Evolutionary conservation across 257 asterid species (phyloP), one percentile per base, ranked within the genome.

Genomic region (Scutellaria barbata): DNA sequence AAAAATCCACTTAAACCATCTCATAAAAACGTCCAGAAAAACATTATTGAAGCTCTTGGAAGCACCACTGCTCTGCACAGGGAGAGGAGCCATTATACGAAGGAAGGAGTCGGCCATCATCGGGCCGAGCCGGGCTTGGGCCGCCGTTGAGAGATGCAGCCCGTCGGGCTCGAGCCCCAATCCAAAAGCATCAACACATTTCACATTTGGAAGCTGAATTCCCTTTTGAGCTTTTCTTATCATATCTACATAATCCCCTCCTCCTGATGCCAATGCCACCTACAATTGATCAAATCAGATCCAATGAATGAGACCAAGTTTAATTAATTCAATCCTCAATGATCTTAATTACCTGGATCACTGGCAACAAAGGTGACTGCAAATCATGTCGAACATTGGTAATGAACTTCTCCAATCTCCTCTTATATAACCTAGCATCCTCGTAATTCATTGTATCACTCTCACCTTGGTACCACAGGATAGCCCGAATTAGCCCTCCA

Each of bases 381-480:
- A 85, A 63, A 68, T 85, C 89, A 7, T 75, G 60, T 25, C 91
- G 83, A 2, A 90, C 62, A 3, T 90, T 80, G 0, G 25, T 30
- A 6, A 90, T 8, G 1, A 90, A 80, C 47, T 42, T 55, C 18
- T 85, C 71, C 42, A 88, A 45, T 16, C 83, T 77, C 14, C 17
- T n/a, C 68, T 77, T 82, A 40, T 86, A 88, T 2, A 67, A 14
- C 18, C 20, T 54, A 0, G 88, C 89, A 46, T 84, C 82, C n/a
- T 63, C 74, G 0, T 18, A 16, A 5, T 3, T 37, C 0, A 0
- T 35, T 0, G 90, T 77, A 43, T 90, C 96, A 14, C 87, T 84
- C 82, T 87, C 92, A 0, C 97, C 97, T 62, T 91, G 96, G 59
- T 85, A 91, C 97, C 97, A 91, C 7, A 89, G 42, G 14, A 92